A percentile compares a stretch with the other conserved stretches of the same genome.
These are phyloP conservation scores for Aspergillus olivimuriae DNA, from an alignment of 495 filamentous ascomycete species.

Conservation along the genomic window DNA sequence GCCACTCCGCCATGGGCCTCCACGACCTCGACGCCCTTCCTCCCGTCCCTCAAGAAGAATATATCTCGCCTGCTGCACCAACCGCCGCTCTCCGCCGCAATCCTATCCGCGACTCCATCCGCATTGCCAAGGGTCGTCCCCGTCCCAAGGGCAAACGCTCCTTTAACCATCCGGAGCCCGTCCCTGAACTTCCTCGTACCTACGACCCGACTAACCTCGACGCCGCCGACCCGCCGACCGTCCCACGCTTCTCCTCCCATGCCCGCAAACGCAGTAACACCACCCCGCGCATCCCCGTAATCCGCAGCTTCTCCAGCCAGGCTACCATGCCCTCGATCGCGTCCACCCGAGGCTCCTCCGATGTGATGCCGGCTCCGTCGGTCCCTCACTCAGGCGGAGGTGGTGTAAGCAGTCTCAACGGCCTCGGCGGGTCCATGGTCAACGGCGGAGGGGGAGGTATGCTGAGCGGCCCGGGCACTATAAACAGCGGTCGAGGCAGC, in stretches of 20 bases:
- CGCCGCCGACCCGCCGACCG: slow-evolving; percentile 69
- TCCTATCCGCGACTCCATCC: slow-evolving; percentile 84
- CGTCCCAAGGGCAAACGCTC: slow-evolving; percentile 41
- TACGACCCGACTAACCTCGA: slow-evolving; percentile 21
- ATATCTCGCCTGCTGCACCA: slow-evolving; percentile 25
- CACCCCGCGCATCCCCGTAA: slow-evolving; percentile 63
- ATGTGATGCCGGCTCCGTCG: no score
- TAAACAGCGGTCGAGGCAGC: slow-evolving; percentile 35
- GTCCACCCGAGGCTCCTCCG: slow-evolving; percentile 51
- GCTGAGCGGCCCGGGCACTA: slow-evolving; percentile 10
- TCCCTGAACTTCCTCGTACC: slow-evolving; percentile 28
- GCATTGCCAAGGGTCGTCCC: slow-evolving; percentile 75
- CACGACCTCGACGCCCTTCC: slow-evolving; percentile 56
- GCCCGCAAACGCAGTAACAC: slow-evolving; percentile 82
- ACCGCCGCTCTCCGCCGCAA: slow-evolving; percentile 46
- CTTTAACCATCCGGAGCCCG: slow-evolving; percentile 27
- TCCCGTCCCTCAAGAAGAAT: slow-evolving; percentile 47
- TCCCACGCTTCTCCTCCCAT: slow-evolving; percentile 72
- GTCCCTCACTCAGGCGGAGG: no score
- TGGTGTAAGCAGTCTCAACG: no score
- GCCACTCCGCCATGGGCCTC: slow-evolving; percentile 71
- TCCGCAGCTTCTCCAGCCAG: slow-evolving; percentile 69
- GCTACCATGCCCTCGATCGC: slow-evolving; percentile 38
- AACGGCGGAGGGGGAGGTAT: no score
- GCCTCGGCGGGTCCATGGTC: no score